Percentiles rank a stretch among this genome's conserved stretches.
phyloP scores from a whole-genome alignment of 1,284 basidiomycete genomes.

The Neotropicomus parvogracilis region DNA sequence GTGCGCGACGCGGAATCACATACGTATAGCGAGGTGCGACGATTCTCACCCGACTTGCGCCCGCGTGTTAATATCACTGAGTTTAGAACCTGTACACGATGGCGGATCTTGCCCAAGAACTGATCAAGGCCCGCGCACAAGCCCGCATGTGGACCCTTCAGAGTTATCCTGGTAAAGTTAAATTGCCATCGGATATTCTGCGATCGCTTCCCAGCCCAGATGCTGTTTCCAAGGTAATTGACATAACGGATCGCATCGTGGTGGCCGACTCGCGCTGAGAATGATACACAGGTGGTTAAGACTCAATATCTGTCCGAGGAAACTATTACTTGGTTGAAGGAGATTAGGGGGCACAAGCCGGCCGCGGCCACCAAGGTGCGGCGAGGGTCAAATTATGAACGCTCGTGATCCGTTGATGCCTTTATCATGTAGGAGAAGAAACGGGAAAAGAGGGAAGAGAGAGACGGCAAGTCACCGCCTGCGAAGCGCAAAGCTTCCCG shows the following conservation, averaged over 20 bases:
- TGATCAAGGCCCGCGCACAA: conserved; percentile 73
- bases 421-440: conserved; percentile 31
- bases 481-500: conserved; percentile 42
- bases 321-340: conserved; percentile 52
- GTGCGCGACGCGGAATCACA: conserved; percentile 74
- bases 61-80: conserved; percentile 40
- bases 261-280: conserved; percentile 3
- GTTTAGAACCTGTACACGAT: conserved; percentile 86
- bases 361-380: conserved; percentile 21
- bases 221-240: conserved; percentile 54
- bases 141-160: conserved; percentile 72
- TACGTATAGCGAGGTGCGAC: conserved; percentile 61
- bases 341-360: conserved; percentile 30
- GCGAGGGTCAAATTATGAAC: background rate
- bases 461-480: conserved; percentile 34
- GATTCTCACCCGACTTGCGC: background rate
- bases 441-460: conserved; percentile 27
- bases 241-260: background rate
- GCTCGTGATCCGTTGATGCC: conserved; percentile 2
- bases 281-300: conserved; percentile 54
- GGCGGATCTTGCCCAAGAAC: conserved; percentile 84
- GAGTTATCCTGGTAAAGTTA: conserved; percentile 78
- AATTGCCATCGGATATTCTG: conserved; percentile 82
- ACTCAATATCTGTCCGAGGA: conserved; percentile 64
- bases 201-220: conserved; percentile 59